These are phyloP conservation scores for Phytophthora colocasiae DNA, from an alignment of 352 stramenopile species.

Conservation along the genomic window DNA sequence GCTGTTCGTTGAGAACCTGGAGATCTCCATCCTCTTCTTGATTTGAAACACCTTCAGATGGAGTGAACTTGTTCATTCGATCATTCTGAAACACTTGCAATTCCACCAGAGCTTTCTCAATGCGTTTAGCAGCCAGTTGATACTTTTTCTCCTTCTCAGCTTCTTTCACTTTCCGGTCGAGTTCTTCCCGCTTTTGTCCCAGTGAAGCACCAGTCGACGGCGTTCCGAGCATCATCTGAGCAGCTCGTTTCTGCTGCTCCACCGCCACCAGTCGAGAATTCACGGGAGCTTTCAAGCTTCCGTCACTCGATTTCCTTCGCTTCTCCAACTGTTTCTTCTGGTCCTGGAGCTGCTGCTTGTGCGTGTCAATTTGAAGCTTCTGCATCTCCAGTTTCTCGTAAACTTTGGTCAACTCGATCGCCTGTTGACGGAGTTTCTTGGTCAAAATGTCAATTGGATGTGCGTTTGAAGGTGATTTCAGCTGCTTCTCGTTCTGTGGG, in stretches of 20 bases:
- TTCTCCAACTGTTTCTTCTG: conserved; percentile 58
- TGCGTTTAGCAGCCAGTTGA: conserved; percentile 40
- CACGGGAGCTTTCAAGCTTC: neutral
- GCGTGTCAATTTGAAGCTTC: conserved; percentile 45
- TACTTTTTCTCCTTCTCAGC: conserved; percentile 51
- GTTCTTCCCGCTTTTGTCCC: conserved; percentile 35
- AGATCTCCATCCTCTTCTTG: conserved; percentile 16
- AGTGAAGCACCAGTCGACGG: conserved; percentile 27
- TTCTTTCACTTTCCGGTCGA: conserved; percentile 52
- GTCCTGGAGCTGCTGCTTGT: conserved; percentile 47
- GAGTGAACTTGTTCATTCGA: conserved; percentile 24
- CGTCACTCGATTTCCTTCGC: conserved; percentile 26
- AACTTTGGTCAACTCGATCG: conserved; percentile 68
- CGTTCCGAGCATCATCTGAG: conserved; percentile 39
- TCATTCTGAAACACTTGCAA: conserved; percentile 47
- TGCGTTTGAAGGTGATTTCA: conserved; percentile 31
- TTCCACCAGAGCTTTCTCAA: conserved; percentile 49
- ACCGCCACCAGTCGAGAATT: conserved; percentile 7
- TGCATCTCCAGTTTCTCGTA: conserved; percentile 79
- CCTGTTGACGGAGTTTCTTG: conserved; percentile 79
- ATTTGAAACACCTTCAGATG: conserved; percentile 1
- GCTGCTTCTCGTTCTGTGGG: conserved; percentile 5
- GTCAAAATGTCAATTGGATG: conserved; percentile 72
- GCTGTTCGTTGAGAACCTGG: conserved; percentile 47
- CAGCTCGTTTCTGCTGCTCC: conserved; percentile 32